These are phyloP conservation scores for Colletotrichum trifolii DNA, from an alignment of 2,329 filamentous ascomycete genomes.

Conservation along the genomic window DNA sequence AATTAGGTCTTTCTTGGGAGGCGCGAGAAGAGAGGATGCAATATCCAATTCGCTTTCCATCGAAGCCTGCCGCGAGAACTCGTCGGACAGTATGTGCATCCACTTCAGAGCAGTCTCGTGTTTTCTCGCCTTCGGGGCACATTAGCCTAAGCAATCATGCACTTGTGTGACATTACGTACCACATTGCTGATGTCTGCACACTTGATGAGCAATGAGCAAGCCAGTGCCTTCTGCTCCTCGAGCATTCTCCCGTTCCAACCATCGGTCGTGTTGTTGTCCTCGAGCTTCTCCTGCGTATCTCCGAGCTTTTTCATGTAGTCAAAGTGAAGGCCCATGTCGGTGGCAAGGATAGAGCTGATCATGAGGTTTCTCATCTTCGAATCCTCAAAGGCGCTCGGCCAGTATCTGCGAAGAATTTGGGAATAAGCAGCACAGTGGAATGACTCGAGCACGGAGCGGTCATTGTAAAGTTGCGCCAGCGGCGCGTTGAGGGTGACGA, in stretches of 20 bases:
- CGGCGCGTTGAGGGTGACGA: slow-evolving; percentile 91
- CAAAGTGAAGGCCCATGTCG: slow-evolving; percentile 96
- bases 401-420: slow-evolving; percentile 94
- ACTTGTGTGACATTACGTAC: slow-evolving; percentile 63
- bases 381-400: slow-evolving; percentile 83
- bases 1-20: slow-evolving; percentile 83
- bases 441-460: slow-evolving; percentile 94
- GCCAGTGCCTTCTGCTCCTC: slow-evolving; percentile 82
- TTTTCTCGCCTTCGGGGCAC: slow-evolving; percentile 74
- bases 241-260: slow-evolving; percentile 80
- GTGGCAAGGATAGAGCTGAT: slow-evolving; percentile 98
- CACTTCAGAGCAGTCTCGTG: slow-evolving; percentile 86
- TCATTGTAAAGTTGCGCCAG: slow-evolving; percentile 97
- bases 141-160: slow-evolving; percentile 38
- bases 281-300: slow-evolving; percentile 82
- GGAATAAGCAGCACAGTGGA: slow-evolving; percentile 96
- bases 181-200: slow-evolving; percentile 98
- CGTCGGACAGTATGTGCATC: slow-evolving; percentile 94
- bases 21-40: slow-evolving; percentile 85
- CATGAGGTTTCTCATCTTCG: slow-evolving; percentile 86
- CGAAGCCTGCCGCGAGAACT: slow-evolving; percentile 90
- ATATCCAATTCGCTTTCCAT: slow-evolving; percentile 93
- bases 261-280: slow-evolving; percentile 72
- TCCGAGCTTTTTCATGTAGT: slow-evolving; percentile 92
- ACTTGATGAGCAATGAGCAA: slow-evolving; percentile 96